Conservation (phyloP, 2,329 filamentous ascomycete species). For the Cladophialophora psammophila region DNA sequence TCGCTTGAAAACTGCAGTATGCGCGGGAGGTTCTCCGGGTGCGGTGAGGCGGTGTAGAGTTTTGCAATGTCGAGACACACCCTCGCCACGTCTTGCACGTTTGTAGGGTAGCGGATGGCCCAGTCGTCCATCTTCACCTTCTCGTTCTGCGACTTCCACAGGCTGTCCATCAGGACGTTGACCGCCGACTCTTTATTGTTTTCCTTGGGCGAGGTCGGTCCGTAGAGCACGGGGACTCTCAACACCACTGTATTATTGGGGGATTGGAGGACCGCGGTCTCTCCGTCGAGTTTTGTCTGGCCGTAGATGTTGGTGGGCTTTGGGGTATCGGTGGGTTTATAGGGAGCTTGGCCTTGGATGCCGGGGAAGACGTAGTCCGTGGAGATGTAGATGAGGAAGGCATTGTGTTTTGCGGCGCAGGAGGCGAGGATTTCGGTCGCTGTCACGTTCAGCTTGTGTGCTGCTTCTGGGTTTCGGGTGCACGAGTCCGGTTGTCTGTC, state of each 20-base stretch:
- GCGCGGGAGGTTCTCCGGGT: conserved; percentile 62
- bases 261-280: conserved; percentile 72
- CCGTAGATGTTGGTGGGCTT: conserved; percentile 81
- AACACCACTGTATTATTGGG: conserved; percentile 66
- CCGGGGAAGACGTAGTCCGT: conserved; percentile 82
- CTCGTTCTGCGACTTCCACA: conserved; percentile 74
- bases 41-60: conserved; percentile 68
- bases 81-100: conserved; percentile 83
- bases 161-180: conserved; percentile 77
- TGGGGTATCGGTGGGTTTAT: conserved; percentile 69
- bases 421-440: conserved; percentile 72
- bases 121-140: conserved; percentile 84
- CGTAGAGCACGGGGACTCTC: conserved; percentile 85
- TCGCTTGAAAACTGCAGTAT: conserved; percentile 88
- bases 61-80: conserved; percentile 77
- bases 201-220: conserved; percentile 65
- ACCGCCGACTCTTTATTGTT: conserved; percentile 77
- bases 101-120: conserved; percentile 83
- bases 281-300: conserved; percentile 75
- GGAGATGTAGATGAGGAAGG: conserved; percentile 68
- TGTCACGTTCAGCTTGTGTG: conserved; percentile 75
- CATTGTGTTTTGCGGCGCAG: conserved; percentile 65
- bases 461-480: conserved; percentile 77
- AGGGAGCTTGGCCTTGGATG: conserved; percentile 82
- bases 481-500: conserved; percentile 89